phyloP scores from a whole-genome alignment of 441 rosid genomes.

The Pelargonium fulgidum region DNA sequence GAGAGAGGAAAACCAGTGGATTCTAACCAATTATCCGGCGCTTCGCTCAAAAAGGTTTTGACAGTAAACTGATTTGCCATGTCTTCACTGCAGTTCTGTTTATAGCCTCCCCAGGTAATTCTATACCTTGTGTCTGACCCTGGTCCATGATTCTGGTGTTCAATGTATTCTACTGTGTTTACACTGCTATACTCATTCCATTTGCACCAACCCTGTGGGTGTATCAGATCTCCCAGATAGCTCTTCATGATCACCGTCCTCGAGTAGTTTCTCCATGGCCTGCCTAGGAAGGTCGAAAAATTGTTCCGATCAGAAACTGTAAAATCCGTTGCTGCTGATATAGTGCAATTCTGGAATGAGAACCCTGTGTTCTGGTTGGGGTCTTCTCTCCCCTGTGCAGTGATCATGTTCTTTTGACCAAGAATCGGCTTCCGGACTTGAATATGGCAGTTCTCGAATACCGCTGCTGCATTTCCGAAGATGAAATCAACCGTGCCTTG shows the following conservation, averaged over 20 bases:
- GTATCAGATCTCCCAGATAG: constrained; percentile 33
- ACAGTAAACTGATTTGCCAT: constrained; percentile 43
- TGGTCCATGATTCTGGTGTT: constrained; percentile 40
- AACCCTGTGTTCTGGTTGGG: constrained; percentile 43
- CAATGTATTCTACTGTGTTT: constrained; percentile 42
- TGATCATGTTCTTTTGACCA: constrained; percentile 37
- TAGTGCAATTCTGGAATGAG: constrained; percentile 34
- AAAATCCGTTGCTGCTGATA: constrained; percentile 40
- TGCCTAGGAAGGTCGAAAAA: constrained; percentile 38
- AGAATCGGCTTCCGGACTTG: constrained; percentile 43
- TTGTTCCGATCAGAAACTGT: constrained; percentile 30
- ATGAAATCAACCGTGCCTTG: constrained; percentile 45
- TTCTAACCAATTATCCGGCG: not conserved
- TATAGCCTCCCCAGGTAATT: constrained; percentile 46
- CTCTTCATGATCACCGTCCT: constrained; percentile 39
- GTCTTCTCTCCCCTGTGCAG: constrained; percentile 49
- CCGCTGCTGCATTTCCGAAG: constrained; percentile 46
- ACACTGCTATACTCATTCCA: constrained; percentile 41
- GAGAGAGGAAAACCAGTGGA: not conserved
- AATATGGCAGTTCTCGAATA: constrained; percentile 43
- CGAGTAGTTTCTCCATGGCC: constrained; percentile 48
- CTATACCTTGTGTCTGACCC: constrained; percentile 36
- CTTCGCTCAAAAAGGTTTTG: constrained; percentile 12
- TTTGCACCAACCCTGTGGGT: constrained; percentile 44
- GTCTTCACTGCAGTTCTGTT: constrained; percentile 20